Evolutionary conservation across 1,284 basidiomycete genomes (phyloP), one percentile per base, ranked within the genome.

Genomic region (Malassezia equina): DNA sequence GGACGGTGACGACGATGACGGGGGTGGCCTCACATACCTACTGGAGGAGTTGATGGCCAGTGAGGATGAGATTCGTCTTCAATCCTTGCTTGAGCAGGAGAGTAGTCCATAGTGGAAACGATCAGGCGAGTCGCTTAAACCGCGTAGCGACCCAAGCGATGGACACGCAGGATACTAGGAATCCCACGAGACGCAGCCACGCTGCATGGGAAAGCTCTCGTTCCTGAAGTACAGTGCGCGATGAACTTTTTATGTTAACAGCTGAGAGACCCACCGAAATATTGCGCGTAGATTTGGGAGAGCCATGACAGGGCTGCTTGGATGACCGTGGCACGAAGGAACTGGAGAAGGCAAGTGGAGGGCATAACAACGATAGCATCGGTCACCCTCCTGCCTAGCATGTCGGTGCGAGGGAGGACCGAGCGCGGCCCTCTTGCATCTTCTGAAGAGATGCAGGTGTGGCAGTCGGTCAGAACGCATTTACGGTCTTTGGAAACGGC

Each of bases 1-100:
- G 65, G 68, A 73, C 29, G 71, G 71, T n/a, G 62, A 66, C 29
- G 62, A 71, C 34, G 65, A 64, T 9, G 51, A 52, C 4, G 61
- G 65, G 0, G 62, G 52, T 2, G 67, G 67, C 0, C 59, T 69
- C 4, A 59, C 63, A 25, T 62, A 64, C 33, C 56, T 69, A 32
- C 61, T 69, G 36, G 59, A 61, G 9, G 55, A 55, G 31, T 54
- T 69, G 1, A 47, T 51, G 25, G 31, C 62, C 15, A 55, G 63
- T n/a, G 57, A 60, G 34, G 58, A 61, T 3, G 43, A 51, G 4
- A 33, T 59, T n/a, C 65, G 60, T 41, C 56, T 67, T 25, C 52
- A 61, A 8, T 61, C 58, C 23, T 28, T 69, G 36, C 41, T 69
- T 11, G 65, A 66, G 47, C 13, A 25, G 29, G 24, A 52, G n/a